Evolutionary conservation across 768 basidiomycete species (phyloP).

Genomic region (Pholiota conissans): DNA sequence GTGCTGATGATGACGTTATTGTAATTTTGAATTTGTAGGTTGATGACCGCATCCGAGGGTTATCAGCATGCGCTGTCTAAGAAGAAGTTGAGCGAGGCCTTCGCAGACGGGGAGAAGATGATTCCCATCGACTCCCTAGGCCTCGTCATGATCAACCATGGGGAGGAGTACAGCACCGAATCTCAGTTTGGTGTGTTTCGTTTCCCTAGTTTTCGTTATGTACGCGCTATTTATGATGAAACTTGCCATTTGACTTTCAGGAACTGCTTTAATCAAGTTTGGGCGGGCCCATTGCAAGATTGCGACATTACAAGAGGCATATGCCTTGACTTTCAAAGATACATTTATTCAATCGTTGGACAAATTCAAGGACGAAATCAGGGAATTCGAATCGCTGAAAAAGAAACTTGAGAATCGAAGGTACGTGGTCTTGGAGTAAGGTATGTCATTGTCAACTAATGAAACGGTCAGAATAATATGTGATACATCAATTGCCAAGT

Average conservation of each 20-base stretch:
- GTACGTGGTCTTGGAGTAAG: constrained; percentile 38
- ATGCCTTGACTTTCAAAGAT: constrained; percentile 69
- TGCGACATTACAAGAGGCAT: constrained; percentile 83
- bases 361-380: constrained; percentile 69
- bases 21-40: constrained; percentile 37
- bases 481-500: constrained; percentile 72
- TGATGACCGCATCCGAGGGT: constrained; percentile 68
- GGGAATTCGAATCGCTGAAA: constrained; percentile 75
- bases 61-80: constrained; percentile 75
- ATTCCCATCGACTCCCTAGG: constrained; percentile 79
- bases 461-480: constrained; percentile 19
- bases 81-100: constrained; percentile 66
- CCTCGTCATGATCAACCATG: constrained; percentile 83
- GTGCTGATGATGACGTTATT: not conserved
- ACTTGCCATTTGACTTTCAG: constrained; percentile 33
- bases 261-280: constrained; percentile 68
- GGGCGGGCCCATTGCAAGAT: constrained; percentile 86
- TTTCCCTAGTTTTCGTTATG: not conserved
- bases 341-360: constrained; percentile 71
- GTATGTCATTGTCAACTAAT: not conserved
- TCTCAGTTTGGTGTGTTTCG: constrained; percentile 61
- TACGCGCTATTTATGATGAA: not conserved
- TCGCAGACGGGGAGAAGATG: constrained; percentile 69
- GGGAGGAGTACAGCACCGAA: constrained; percentile 77
- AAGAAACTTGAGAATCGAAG: constrained; percentile 89